Evolutionary conservation across 495 filamentous ascomycete species (phyloP), one percentile per base, ranked within the genome.

Genomic region (Geoglossum glabrum): DNA sequence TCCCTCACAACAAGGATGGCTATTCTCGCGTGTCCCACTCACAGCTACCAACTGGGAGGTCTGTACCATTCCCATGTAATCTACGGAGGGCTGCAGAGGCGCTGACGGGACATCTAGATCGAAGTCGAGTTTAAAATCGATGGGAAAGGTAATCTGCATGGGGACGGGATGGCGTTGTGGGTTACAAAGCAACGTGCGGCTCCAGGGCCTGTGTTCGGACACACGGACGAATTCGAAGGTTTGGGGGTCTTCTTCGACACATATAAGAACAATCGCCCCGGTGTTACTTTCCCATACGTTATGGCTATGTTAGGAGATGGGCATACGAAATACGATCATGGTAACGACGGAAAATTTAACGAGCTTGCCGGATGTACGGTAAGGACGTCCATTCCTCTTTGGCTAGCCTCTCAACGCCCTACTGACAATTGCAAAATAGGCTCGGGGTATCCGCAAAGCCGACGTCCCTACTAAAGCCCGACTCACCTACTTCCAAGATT

Each of bases 41-140:
- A 99, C 93, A 23, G 92, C 92, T 21, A 99, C 93, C 36, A 99
- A 99, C 72, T 99, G 93, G 93, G 86, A 95, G 80, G 83, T 85
- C 65, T 56, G 72, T 31, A 38, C 1, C 28, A 19, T 11, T 8
- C 23, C 43, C 19, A 1, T 19, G 19, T 5, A 26, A 21, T 23
- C 27, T 17, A 10, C 10, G 50, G 33, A 52, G 9, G 15, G 3
- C n/a, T 34, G 15, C 17, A 34, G 3, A 28, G 6, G 25, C 7
- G n/a, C 56, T 58, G 9, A 58, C 27, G 13, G 25, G 19, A 5
- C 25, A 2, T 27, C 11, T 64, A 87, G 81, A 88, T 99, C 61
- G 87, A 94, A 69, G 79, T 96, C 45, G 92, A 97, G 63, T 97
- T 97, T 74, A 88, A 86, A 68, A 85, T 99, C 57, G 79, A 84